These are phyloP conservation scores for Colletotrichum navitas DNA, from an alignment of 2,329 filamentous ascomycete species.

Conservation along the genomic window DNA sequence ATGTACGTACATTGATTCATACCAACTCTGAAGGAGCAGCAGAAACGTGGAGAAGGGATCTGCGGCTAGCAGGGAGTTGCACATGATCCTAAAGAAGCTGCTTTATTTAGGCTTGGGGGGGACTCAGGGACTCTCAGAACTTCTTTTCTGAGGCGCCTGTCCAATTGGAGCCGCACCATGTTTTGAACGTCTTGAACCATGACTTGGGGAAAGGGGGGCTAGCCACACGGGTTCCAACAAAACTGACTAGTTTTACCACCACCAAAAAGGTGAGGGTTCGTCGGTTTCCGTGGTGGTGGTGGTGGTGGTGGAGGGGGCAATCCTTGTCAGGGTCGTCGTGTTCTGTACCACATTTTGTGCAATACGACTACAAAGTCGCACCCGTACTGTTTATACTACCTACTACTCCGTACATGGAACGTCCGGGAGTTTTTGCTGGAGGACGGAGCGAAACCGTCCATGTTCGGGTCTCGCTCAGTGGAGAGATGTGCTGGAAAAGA, in stretches of 20 bases:
- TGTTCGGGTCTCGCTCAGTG: conserved; percentile 5
- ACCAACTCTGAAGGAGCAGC: not conserved
- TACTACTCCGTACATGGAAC: no score
- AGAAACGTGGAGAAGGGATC: conserved; percentile 24
- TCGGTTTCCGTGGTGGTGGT: no score
- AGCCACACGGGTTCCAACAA: no score
- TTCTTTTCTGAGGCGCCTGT: not conserved
- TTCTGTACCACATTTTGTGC: no score
- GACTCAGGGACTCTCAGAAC: not conserved
- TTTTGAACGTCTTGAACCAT: not conserved
- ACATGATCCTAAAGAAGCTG: conserved; percentile 7
- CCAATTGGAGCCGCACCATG: not conserved
- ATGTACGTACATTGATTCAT: not conserved
- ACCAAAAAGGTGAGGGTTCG: no score
- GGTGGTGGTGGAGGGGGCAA: no score
- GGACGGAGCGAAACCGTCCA: not conserved
- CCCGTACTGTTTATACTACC: no score
- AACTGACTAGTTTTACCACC: no score
- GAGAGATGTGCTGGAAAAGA: conserved; percentile 8
- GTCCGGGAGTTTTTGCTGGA: no score
- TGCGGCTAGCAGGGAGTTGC: conserved; percentile 37
- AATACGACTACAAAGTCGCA: no score
- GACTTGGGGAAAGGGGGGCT: no score
- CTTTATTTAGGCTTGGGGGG: not conserved
- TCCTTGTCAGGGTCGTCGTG: no score